Base-by-base conservation (phyloP, 257 asterid species). In the Anisodus acutangulus region DNA sequence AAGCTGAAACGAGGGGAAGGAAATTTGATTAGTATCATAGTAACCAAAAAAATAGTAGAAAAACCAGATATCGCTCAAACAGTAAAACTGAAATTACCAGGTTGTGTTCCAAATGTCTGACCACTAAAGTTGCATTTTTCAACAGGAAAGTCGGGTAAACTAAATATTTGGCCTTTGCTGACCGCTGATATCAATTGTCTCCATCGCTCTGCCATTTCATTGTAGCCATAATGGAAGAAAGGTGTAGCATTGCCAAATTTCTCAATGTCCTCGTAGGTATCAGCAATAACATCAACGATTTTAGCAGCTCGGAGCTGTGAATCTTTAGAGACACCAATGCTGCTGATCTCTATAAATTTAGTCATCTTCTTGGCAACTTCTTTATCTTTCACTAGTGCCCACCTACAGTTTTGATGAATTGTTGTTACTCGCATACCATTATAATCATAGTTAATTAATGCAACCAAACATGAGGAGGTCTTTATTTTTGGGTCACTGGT, bases 271-370 rank as follows among this genome's bases (percentile, higher is more conserved):
- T 89, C 91, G 6, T 90, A 93, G 74, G 91, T 81, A 83, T 92
- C 98, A 2, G 95, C 76, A 39, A 95, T 62, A 16, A 91, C 94
- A 35, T 90, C 87, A 47, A 94, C 66, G 41, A 94, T 91, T 88
- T 96, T 96, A 4, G 99, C 94, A 22, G 99, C 97, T 1, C 98
- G 95, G 3, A 91, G 88, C 89, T 96, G 98, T 1, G 99, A 94
- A 82, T 96, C 99, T 85, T 93, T 96, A 19, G 98, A 95, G 83
- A 95, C 97, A 2, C 99, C 99, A 10, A 94, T 96, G 31, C 95
- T 91, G 91, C 87, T 93, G 8, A 96, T 80, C 88, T 93, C 94
- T 55, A 96, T 90, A 86, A 80, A 95, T 10, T 95, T 95, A 0
- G 94, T 92, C 98, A 95, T 94, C 83, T 86, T 93, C 91, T 84